Evolutionary conservation across 495 filamentous ascomycete genomes (phyloP).

Genomic region (Aspergillus carlsbadensis): DNA sequence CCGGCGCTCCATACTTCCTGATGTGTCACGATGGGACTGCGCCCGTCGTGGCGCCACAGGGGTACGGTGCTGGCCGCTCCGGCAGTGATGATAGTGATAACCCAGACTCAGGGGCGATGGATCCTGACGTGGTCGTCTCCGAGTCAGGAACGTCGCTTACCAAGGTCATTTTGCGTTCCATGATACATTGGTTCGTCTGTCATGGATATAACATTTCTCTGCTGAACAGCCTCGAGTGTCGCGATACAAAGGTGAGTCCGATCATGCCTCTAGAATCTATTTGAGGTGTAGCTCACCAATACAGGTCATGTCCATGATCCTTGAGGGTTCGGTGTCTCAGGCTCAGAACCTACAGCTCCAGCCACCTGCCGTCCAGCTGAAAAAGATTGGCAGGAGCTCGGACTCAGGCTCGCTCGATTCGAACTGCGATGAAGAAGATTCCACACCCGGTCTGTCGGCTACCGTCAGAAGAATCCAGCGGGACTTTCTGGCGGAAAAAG

Average conservation of each 20-base stretch:
- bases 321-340: slow-evolving; percentile 32
- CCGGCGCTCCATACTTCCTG: slow-evolving; percentile 59
- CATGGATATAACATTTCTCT: slow-evolving; percentile 57
- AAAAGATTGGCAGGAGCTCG: background rate
- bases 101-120: too few species aligned
- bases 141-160: background rate
- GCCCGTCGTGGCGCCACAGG: background rate
- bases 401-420: background rate
- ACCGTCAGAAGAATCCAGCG: background rate
- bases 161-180: slow-evolving; percentile 35
- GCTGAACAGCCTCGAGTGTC: slow-evolving; percentile 57
- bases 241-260: slow-evolving; percentile 55
- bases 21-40: slow-evolving; percentile 64
- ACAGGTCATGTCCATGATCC: slow-evolving; percentile 45
- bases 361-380: too few species aligned
- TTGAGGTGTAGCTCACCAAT: background rate
- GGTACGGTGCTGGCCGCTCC: too few species aligned
- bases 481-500: too few species aligned
- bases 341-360: slow-evolving; percentile 5
- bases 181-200: slow-evolving; percentile 49
- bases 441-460: too few species aligned
- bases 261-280: too few species aligned
- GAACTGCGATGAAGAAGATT: too few species aligned
- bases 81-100: too few species aligned
- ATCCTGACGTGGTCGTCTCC: too few species aligned